Base-by-base conservation (phyloP, 2,329 filamentous ascomycete species). In the Paecilomyces sp. region DNA sequence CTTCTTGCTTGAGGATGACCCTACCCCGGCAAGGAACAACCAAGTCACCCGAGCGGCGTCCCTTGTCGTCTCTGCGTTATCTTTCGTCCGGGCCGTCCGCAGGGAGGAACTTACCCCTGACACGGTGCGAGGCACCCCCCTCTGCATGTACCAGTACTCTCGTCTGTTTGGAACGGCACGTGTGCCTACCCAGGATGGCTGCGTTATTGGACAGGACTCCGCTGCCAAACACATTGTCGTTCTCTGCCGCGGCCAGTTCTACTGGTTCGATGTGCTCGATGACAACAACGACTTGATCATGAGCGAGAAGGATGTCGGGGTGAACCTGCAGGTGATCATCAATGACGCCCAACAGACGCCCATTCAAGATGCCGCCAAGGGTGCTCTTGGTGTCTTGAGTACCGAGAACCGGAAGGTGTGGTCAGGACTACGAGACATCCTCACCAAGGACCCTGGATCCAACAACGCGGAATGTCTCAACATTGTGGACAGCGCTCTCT, bases 91-190 rank as follows among this genome's bases (percentile, higher is more conserved):
- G 61, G 94, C 94, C 2, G 92, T 99, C 1, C 85, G 93, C 36
- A 91, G 89, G 67, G 94, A 97, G 74, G 94, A 99, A 71, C 82
- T 99, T 8, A 89, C 91, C 0, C 92, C 94, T 0, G 94, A 99
- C 75, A 92, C 83, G 1, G 77, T 97, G 62, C 89, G 88, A 67
- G 91, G 91, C 22, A 88, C 86, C 24, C 92, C 94, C 0, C 82
- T 99, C 18, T 94, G 91, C 81, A 99, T 99, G 94, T 96, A 97
- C 74, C 94, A 99, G 74, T 97, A 96, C 77, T 96, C 93, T 0
- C 85, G 93, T 18, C 81, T 99, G 30, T 99, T 99, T 69, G 94
- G 94, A 57, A 97, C 94, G 0, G 92, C 94, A 54, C 86, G 94
- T 65, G 90, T 99, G 8, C 94, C 94, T 0, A 97, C 93, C 0